phyloP scores from a whole-genome alignment of 176 grass and related monocot species.

The Musa beccarii region DNA sequence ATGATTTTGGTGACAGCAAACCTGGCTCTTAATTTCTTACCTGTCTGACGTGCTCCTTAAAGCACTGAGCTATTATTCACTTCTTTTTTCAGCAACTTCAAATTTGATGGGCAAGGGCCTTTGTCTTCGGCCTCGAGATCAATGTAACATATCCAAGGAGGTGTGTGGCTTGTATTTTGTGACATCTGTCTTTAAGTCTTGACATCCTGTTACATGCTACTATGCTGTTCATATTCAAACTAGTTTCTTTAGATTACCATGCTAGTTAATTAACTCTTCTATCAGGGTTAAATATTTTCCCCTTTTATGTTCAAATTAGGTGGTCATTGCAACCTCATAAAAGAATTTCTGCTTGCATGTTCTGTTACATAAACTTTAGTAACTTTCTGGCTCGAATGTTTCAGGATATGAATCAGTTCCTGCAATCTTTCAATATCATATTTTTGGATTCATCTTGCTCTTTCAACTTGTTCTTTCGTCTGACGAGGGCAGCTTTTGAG shows the following conservation, averaged over 20 bases:
- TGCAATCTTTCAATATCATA: constrained; percentile 50
- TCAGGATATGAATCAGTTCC: constrained; percentile 55
- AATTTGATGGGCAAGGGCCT: constrained; percentile 60
- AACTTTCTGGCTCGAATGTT: constrained; percentile 20
- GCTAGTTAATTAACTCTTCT: background rate
- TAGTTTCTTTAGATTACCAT: background rate
- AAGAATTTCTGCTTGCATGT: background rate
- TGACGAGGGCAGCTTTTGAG: constrained; percentile 52
- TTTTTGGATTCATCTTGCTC: constrained; percentile 65
- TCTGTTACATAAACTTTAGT: background rate
- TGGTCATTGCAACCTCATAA: background rate
- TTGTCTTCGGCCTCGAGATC: constrained; percentile 49
- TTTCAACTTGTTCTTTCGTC: constrained; percentile 68
- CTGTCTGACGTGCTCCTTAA: background rate
- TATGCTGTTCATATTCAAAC: background rate
- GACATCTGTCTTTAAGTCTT: background rate
- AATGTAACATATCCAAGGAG: constrained; percentile 58
- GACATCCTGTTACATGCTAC: constrained; percentile 8
- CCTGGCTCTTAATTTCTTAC: background rate
- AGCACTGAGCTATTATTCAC: constrained; percentile 10
- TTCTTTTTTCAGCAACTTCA: constrained; percentile 55
- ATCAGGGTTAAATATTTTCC: background rate
- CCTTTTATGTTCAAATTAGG: background rate
- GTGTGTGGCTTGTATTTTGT: constrained; percentile 20
- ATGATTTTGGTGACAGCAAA: background rate